phyloP scores from a whole-genome alignment of 139 green algal genomes.

The Trebouxia sp. region DNA sequence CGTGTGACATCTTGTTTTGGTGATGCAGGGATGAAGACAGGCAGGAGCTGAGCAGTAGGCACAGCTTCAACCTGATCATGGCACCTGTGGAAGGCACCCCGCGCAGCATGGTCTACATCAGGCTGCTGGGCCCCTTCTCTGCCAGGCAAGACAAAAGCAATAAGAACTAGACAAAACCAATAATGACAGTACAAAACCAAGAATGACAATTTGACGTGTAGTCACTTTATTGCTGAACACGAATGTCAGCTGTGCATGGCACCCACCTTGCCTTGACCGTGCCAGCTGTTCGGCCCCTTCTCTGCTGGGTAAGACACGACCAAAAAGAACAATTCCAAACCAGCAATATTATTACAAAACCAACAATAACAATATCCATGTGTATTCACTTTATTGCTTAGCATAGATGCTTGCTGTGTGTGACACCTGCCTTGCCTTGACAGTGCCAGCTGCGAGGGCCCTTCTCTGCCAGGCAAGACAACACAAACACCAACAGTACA shows the following conservation, averaged over 20 bases:
- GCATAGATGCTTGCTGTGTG: not conserved
- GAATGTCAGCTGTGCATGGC: not conserved
- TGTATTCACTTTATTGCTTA: not conserved
- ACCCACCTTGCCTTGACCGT: not conserved
- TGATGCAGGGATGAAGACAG: not conserved
- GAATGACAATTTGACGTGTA: not conserved
- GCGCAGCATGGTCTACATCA: slow-evolving; percentile 40
- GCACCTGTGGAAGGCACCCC: slow-evolving; percentile 27
- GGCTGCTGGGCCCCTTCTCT: slow-evolving; percentile 54
- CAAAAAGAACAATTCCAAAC: too few species aligned
- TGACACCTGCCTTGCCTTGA: not conserved
- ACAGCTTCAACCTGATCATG: slow-evolving; percentile 38
- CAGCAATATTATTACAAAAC: not conserved
- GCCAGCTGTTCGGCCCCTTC: too few species aligned
- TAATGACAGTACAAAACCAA: not conserved
- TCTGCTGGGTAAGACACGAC: too few species aligned
- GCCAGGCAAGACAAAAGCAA: slow-evolving; percentile 28
- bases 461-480: slow-evolving; percentile 39
- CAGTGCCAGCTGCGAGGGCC: slow-evolving; percentile 30
- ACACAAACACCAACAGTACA: too few species aligned
- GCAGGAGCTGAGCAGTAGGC: slow-evolving; percentile 22
- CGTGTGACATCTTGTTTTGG: too few species aligned
- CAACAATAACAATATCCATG: not conserved
- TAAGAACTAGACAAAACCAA: too few species aligned
- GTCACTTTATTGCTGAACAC: not conserved